Conservation (phyloP, 1,284 basidiomycete species). For the Ceratobasidium sp. region DNA sequence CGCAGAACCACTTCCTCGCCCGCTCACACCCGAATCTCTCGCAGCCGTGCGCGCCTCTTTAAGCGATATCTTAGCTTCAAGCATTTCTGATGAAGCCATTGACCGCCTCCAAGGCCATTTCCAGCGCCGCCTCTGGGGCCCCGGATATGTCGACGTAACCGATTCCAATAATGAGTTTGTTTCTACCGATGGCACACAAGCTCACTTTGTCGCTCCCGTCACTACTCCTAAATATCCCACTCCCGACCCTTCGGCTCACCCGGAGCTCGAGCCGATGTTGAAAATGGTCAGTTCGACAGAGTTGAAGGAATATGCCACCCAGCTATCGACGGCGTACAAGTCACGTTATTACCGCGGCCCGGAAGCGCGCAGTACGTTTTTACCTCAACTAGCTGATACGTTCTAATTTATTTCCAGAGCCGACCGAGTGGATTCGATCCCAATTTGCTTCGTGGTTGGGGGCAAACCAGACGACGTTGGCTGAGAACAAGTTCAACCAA, state of each 20-base stretch:
- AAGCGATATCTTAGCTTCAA: background rate
- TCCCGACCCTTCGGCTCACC: constrained; percentile 37
- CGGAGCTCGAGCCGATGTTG: constrained; percentile 35
- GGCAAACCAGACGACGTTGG: constrained; percentile 13
- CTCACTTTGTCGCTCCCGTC: constrained; percentile 8
- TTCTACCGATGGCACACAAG: background rate
- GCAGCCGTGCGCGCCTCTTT: background rate
- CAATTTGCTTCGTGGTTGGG: constrained; percentile 34
- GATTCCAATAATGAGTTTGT: too few relatives aligned
- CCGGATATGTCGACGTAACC: constrained; percentile 38
- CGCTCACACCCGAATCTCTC: constrained; percentile 17
- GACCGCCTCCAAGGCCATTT: constrained; percentile 26
- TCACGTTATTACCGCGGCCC: constrained; percentile 39
- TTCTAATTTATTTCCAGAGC: constrained; percentile 1
- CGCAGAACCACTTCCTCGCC: constrained; percentile 8
- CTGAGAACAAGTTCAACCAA: constrained; percentile 50
- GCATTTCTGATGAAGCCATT: constrained; percentile 23
- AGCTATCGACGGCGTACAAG: constrained; percentile 35
- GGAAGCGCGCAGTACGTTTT: constrained; percentile 36
- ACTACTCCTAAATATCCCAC: constrained; percentile 29
- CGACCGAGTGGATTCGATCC: constrained; percentile 29
- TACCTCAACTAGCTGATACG: background rate
- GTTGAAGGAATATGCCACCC: constrained; percentile 34
- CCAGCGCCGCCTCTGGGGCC: constrained; percentile 20
- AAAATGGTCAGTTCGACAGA: constrained; percentile 37